Conservation (phyloP, 2,329 filamentous ascomycete species). For the Arthroderma sp. region DNA sequence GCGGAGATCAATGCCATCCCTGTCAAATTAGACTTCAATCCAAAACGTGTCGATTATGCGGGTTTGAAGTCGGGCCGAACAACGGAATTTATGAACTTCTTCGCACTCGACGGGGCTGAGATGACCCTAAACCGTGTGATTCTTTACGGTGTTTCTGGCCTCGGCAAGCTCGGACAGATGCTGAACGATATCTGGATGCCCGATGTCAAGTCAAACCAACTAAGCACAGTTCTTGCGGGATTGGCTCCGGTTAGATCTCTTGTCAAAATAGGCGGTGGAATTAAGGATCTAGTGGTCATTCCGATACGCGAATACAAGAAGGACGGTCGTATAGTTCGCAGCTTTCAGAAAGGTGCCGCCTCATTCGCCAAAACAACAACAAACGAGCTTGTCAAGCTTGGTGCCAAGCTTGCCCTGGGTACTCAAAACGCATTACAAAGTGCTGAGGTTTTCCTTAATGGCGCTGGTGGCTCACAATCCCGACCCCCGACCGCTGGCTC, state of each 20-base stretch:
- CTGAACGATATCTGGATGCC: constrained; percentile 96
- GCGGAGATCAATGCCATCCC: constrained; percentile 74
- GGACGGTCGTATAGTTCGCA: constrained; percentile 82
- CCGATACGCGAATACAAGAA: constrained; percentile 88
- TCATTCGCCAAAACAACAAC: constrained; percentile 89
- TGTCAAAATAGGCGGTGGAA: constrained; percentile 78
- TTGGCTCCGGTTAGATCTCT: constrained; percentile 80
- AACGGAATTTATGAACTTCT: constrained; percentile 97
- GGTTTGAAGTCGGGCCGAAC: constrained; percentile 86
- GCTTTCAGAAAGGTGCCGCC: constrained; percentile 77
- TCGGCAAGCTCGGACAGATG: constrained; percentile 76
- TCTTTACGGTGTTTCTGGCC: constrained; percentile 80
- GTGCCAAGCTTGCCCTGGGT: constrained; percentile 85
- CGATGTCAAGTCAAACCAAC: constrained; percentile 77
- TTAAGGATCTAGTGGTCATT: constrained; percentile 75
- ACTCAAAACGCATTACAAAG: constrained; percentile 87
- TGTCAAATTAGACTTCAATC: constrained; percentile 89
- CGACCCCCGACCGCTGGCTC: constrained; percentile 33
- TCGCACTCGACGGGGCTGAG: constrained; percentile 77
- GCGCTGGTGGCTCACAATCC: constrained; percentile 17
- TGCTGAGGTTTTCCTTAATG: constrained; percentile 62
- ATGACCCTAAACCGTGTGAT: constrained; percentile 81
- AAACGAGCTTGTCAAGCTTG: constrained; percentile 83
- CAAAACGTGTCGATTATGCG: constrained; percentile 92
- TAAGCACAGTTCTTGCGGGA: constrained; percentile 77